phyloP scores from a whole-genome alignment of 169 alveolate genomes.

The Plasmodium yoelii region DNA sequence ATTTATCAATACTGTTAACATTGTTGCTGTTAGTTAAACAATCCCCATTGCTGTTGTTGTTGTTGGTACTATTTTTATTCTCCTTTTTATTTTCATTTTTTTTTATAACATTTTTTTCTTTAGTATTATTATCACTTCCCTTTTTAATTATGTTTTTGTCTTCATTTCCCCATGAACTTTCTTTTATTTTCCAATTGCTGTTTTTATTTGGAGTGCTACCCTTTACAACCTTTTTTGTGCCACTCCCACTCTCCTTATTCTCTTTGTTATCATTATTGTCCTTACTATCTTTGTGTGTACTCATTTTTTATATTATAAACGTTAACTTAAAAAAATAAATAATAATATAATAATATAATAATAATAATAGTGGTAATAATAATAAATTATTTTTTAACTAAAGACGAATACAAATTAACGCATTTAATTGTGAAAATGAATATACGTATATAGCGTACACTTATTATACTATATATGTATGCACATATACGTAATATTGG shows the following conservation, averaged over 20 bases:
- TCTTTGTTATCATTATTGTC: slow-evolving; percentile 2
- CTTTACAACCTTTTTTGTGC: slow-evolving; percentile 5
- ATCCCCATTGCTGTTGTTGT: neutral
- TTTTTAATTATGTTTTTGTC: slow-evolving; percentile 16
- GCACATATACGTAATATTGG: neutral
- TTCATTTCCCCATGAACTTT: slow-evolving; percentile 19
- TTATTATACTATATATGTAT: slow-evolving; percentile 1
- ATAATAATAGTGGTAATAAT: neutral
- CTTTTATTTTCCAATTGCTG: slow-evolving; percentile 22
- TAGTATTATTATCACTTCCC: neutral
- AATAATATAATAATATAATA: no score
- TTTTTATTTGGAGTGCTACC: slow-evolving; percentile 2
- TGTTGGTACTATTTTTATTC: neutral
- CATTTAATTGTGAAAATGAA: neutral
- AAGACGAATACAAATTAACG: no score
- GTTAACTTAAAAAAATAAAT: slow-evolving; percentile 7
- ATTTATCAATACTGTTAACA: neutral
- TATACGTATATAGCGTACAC: slow-evolving; percentile 2
- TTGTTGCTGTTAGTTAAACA: neutral
- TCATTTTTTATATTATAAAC: slow-evolving; percentile 26
- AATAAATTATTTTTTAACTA: no score
- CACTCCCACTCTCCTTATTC: neutral
- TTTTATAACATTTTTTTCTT: slow-evolving; percentile 3
- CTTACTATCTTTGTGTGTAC: slow-evolving; percentile 8
- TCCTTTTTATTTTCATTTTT: slow-evolving; percentile 1